Percentiles rank a stretch among this genome's conserved stretches.
Conservation (phyloP, 495 filamentous ascomycete species). For the Bacidia rubella region DNA sequence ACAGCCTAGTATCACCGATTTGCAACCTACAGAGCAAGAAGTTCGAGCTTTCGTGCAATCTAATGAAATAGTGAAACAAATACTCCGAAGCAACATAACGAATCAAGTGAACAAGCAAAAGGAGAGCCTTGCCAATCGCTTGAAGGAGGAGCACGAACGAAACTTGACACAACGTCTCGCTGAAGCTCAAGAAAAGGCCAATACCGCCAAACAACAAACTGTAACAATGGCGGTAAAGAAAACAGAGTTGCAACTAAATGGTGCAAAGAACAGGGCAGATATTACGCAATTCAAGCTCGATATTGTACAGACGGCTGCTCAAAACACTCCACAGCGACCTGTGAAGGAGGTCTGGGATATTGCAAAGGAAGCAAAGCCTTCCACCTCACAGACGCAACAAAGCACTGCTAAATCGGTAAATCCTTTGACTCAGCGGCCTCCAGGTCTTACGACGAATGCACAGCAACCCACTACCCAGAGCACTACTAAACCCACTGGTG, state of each 20-base stretch:
- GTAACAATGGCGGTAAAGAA: slow-evolving; percentile 34
- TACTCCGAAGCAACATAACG: slow-evolving; percentile 55
- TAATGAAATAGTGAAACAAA: slow-evolving; percentile 50
- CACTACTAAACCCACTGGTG: too few relatives aligned
- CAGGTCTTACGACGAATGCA: slow-evolving; percentile 12
- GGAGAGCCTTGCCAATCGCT: slow-evolving; percentile 23
- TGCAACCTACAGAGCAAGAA: slow-evolving; percentile 42
- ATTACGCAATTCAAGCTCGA: slow-evolving; percentile 55
- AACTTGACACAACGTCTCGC: slow-evolving; percentile 41
- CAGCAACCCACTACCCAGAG: too few relatives aligned
- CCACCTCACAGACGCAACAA: slow-evolving; percentile 21
- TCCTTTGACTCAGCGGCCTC: not conserved
- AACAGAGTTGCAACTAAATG: slow-evolving; percentile 50
- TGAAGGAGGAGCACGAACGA: slow-evolving; percentile 31
- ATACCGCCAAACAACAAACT: slow-evolving; percentile 36
- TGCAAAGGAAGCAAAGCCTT: slow-evolving; percentile 56
- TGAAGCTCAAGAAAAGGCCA: slow-evolving; percentile 33
- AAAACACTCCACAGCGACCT: slow-evolving; percentile 67
- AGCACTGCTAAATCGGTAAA: slow-evolving; percentile 1
- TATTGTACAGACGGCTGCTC: slow-evolving; percentile 63
- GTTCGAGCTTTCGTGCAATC: slow-evolving; percentile 48
- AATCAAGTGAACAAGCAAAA: slow-evolving; percentile 41
- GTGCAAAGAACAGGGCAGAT: slow-evolving; percentile 59
- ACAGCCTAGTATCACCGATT: slow-evolving; percentile 21
- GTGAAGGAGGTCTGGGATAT: slow-evolving; percentile 77